A percentile compares a stretch with the other conserved stretches of the same genome.
phyloP scores from a whole-genome alignment of 2,329 filamentous ascomycete species.

The Colletotrichum trifolii region DNA sequence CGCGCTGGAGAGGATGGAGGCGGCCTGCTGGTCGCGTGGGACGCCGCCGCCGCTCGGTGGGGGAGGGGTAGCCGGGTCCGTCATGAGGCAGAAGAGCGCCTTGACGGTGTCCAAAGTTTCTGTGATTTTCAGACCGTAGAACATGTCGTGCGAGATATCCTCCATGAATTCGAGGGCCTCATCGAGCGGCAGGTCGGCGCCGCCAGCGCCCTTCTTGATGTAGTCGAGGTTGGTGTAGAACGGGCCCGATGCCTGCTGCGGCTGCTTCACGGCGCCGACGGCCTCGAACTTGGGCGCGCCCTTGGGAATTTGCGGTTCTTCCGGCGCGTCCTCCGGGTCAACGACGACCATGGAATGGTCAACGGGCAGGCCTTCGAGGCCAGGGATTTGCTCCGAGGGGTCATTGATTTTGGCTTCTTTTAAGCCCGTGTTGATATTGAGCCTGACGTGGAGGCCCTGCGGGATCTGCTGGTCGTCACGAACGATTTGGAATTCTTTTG shows the following conservation, averaged over 20 bases:
- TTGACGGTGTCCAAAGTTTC: conserved; percentile 65
- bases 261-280: conserved; percentile 67
- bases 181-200: conserved; percentile 52
- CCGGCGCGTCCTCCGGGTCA: conserved; percentile 54
- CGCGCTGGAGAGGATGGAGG: conserved; percentile 66
- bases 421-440: conserved; percentile 72
- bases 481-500: conserved; percentile 71
- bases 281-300: conserved; percentile 68
- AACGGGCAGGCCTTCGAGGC: conserved; percentile 61
- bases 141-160: conserved; percentile 75
- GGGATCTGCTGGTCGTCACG: conserved; percentile 74
- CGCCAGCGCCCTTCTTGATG: conserved; percentile 39
- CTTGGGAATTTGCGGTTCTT: conserved; percentile 51
- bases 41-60: conserved; percentile 40
- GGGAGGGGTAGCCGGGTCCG: conserved; percentile 40
- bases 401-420: conserved; percentile 76
- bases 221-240: conserved; percentile 38
- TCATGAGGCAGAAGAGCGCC: conserved; percentile 68
- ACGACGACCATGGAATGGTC: conserved; percentile 66
- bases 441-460: conserved; percentile 71
- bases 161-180: conserved; percentile 67
- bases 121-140: conserved; percentile 73
- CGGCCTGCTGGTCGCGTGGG: conserved; percentile 62
- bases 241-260: conserved; percentile 47
- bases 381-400: conserved; percentile 60